These are phyloP conservation scores for Populus hybrid DNA, from an alignment of 441 rosid genomes.

Conservation along the genomic window DNA sequence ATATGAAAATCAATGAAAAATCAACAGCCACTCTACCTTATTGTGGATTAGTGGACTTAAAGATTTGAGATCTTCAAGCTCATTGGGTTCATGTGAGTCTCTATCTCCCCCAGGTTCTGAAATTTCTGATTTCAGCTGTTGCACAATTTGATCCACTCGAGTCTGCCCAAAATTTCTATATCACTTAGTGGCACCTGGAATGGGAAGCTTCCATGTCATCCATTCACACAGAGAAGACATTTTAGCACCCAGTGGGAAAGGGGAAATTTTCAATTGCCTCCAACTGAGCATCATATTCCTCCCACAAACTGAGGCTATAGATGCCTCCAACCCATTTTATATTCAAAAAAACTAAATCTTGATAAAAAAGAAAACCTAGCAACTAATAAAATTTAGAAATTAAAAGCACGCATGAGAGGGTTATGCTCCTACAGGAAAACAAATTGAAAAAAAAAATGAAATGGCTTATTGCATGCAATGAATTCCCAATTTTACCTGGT, in stretches of 20 bases:
- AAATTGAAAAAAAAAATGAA: background rate
- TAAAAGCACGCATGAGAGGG: background rate
- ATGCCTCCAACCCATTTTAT: constrained; percentile 31
- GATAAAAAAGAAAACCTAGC: background rate
- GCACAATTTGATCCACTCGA: constrained; percentile 76
- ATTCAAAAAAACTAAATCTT: constrained; percentile 5
- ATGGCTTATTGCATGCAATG: background rate
- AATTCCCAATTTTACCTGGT: constrained; percentile 55
- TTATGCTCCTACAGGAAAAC: background rate
- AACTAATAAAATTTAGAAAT: background rate
- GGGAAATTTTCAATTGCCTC: constrained; percentile 35
- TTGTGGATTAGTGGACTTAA: constrained; percentile 27
- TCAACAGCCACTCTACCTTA: constrained; percentile 32
- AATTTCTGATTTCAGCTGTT: constrained; percentile 55
- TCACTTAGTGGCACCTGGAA: constrained; percentile 77
- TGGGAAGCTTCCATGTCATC: constrained; percentile 55
- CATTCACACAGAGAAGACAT: constrained; percentile 54
- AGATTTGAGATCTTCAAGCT: constrained; percentile 29
- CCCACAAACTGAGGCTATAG: constrained; percentile 36
- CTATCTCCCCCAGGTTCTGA: constrained; percentile 34
- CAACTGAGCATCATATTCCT: constrained; percentile 36
- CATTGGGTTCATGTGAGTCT: constrained; percentile 28
- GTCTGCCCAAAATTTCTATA: constrained; percentile 81
- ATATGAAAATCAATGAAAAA: constrained; percentile 9
- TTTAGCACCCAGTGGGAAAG: constrained; percentile 41